Base-by-base conservation (phyloP, 139 green algal genomes). In the Bryopsis sp. region DNA sequence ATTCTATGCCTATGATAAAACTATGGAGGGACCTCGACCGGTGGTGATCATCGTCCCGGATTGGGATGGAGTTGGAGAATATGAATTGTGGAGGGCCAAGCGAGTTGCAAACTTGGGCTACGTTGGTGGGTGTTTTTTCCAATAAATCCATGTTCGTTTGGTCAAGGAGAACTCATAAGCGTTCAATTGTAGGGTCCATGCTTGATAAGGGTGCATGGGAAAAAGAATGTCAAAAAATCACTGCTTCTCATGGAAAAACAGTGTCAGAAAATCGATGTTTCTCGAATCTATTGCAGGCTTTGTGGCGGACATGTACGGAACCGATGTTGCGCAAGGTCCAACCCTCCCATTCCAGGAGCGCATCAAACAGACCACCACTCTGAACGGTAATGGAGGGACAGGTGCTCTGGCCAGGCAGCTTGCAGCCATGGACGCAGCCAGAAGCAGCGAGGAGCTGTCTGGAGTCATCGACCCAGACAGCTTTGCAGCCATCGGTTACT, bases 81-180 rank as follows among this genome's bases (percentile, higher is more conserved):
- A 69, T 54, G 62, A 69, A 57, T 28, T 69, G 7, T 69, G 62
- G 62, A 69, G 62, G 26, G 62, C 62, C 5, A 69, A 69, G 26
- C 37, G 48, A 6, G 5, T 54, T 7, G 62, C 62, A 36, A 6
- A 58, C 3, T 19, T 58, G 35, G 62, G 62, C 6, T 69, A 69
- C 26, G 62, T 57, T 36, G 33, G 43, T 54, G 43, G 15, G n/a
- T n/a, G n/a, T n/a, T n/a, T n/a, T n/a, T n/a, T n/a, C n/a, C n/a
- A n/a, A n/a, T n/a, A n/a, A n/a, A n/a, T n/a, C n/a, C n/a, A n/a
- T n/a, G n/a, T n/a, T n/a, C n/a, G n/a, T n/a, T n/a, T n/a, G n/a
- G n/a, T n/a, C n/a, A n/a, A n/a, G n/a, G n/a, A n/a, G n/a, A n/a
- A n/a, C n/a, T n/a, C n/a, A n/a, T n/a, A n/a, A n/a, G n/a, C n/a